Conservation (phyloP, 2,329 filamentous ascomycete genomes). For the Neonectria neomacrospora region DNA sequence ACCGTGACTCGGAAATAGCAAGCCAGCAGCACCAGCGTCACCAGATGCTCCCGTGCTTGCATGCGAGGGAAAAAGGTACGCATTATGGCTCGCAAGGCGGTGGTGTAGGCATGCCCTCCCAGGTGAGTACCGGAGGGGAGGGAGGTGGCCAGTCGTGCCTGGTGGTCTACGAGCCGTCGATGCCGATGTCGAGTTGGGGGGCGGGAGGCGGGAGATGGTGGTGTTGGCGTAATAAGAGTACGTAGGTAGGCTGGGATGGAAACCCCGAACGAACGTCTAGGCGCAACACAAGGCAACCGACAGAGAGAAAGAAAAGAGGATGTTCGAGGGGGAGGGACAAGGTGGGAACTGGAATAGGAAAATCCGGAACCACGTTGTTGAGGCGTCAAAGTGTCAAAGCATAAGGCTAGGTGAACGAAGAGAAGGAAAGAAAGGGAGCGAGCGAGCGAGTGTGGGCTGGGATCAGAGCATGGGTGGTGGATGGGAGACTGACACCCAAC, state of each 20-base stretch:
- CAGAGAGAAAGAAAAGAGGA: conserved; percentile 8
- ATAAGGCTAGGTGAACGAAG: conserved; percentile 7
- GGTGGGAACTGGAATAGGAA: conserved; percentile 2
- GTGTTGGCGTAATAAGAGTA: conserved; percentile 1
- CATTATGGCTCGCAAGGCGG: conserved; percentile 40
- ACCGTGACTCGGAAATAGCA: conserved; percentile 36
- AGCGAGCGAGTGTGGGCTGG: conserved; percentile 18
- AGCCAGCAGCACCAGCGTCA: conserved; percentile 35
- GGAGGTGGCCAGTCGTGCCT: conserved; percentile 18
- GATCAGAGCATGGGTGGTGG: conserved; percentile 8
- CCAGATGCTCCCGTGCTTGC: conserved; percentile 32
- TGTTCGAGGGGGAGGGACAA: conserved; percentile 10
- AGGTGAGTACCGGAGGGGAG: conserved; percentile 11
- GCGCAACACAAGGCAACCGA: not conserved
- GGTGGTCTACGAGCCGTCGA: conserved; percentile 3
- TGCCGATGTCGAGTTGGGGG: not conserved
- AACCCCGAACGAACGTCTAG: conserved; percentile 12
- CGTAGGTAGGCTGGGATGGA: conserved; percentile 3
- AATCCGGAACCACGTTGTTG: conserved; percentile 16
- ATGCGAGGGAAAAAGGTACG: conserved; percentile 36
- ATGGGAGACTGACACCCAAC: not conserved
- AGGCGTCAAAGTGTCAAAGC: conserved; percentile 16
- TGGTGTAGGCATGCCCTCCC: conserved; percentile 38
- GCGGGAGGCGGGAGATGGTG: not conserved
- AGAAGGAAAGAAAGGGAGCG: not conserved